Evolutionary conservation across 202 grass and related monocot genomes (phyloP).

Genomic region (Eragrostis tef): DNA sequence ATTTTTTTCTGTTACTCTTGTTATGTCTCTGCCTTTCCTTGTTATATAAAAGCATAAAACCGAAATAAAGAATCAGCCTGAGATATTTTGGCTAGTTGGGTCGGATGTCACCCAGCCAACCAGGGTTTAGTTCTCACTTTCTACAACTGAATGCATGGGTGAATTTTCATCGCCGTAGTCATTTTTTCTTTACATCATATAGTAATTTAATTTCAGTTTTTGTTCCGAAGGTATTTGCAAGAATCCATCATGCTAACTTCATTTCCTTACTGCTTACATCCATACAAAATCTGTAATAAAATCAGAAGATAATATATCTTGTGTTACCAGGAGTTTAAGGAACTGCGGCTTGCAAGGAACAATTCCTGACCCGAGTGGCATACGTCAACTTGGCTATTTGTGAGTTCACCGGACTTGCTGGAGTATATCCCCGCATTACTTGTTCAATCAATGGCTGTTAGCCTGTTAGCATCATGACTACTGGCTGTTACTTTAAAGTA

Average conservation of each 20-base stretch:
- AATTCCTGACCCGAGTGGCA: conserved; percentile 81
- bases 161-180: not conserved
- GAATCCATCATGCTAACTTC: conserved; percentile 2
- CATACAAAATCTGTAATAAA: conserved; percentile 12
- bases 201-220: conserved; percentile 9
- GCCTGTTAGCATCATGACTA: conserved; percentile 13
- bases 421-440: conserved; percentile 7
- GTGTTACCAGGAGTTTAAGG: conserved; percentile 81
- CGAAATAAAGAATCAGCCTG: not conserved
- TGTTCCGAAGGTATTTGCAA: not conserved
- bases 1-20: conserved; percentile 35
- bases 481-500: conserved; percentile 25
- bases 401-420: conserved; percentile 55
- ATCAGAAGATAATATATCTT: conserved; percentile 46
- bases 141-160: not conserved
- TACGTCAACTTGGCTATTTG: conserved; percentile 80
- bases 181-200: conserved; percentile 29
- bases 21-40: conserved; percentile 23
- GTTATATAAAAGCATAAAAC: not conserved
- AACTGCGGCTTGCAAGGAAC: conserved; percentile 89
- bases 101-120: not conserved
- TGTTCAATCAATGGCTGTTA: conserved; percentile 42
- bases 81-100: not conserved
- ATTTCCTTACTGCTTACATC: conserved; percentile 5
- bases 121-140: not conserved